These are phyloP conservation scores for Wallacemonas sp. DNA, from an alignment of 208 protist genomes.

Conservation along the genomic window DNA sequence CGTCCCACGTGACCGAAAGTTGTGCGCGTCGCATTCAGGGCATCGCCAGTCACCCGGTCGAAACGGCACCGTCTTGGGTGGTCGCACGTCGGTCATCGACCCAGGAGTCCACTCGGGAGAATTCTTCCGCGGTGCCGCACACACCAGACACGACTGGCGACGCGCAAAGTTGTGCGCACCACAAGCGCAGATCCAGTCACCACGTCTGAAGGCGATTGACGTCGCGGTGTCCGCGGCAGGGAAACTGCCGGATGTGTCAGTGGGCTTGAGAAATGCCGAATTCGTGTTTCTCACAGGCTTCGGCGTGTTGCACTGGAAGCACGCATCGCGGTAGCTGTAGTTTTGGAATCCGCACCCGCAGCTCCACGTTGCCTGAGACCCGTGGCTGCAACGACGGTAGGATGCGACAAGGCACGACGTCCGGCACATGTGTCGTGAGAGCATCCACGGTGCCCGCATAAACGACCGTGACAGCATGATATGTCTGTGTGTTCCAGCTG, in stretches of 20 bases:
- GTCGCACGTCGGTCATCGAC: neutral
- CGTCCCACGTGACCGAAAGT: conserved; percentile 35
- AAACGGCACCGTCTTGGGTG: neutral
- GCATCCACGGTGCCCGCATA: neutral
- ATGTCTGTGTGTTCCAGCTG: no score
- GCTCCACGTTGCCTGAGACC: conserved; percentile 34
- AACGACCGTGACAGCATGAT: neutral
- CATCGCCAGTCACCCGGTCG: conserved; percentile 25
- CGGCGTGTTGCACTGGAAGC: conserved; percentile 58
- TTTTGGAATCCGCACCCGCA: conserved; percentile 78
- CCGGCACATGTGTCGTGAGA: neutral
- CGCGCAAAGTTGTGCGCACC: conserved; percentile 74
- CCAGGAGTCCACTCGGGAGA: neutral
- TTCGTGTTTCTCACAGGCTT: no score
- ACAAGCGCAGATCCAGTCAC: conserved; percentile 79
- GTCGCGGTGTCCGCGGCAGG: conserved; percentile 21
- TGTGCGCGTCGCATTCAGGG: conserved; percentile 35
- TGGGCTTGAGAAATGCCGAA: no score
- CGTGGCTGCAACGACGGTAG: conserved; percentile 1
- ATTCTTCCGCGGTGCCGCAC: conserved; percentile 14
- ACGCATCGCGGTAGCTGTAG: conserved; percentile 53
- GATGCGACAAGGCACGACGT: neutral
- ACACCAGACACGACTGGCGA: conserved; percentile 40
- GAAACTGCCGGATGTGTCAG: no score
- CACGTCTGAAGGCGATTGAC: conserved; percentile 23